Evolutionary conservation across 2,329 filamentous ascomycete genomes (phyloP).

Genomic region (Talaromyces sp.): DNA sequence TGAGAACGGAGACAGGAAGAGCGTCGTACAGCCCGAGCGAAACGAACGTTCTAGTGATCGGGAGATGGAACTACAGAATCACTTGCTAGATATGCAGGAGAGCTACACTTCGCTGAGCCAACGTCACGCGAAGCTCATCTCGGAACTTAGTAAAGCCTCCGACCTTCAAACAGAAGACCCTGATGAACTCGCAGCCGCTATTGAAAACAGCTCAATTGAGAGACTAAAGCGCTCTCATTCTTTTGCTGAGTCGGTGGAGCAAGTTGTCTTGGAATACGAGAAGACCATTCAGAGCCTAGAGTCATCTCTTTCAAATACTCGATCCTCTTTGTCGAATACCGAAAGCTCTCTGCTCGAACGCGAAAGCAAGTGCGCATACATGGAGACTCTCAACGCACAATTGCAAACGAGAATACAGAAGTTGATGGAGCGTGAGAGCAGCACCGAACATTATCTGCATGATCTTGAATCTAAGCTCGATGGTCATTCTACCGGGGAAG

Average conservation of each 20-base stretch:
- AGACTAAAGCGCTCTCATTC: slow-evolving; percentile 91
- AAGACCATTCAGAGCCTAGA: slow-evolving; percentile 96
- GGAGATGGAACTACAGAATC: slow-evolving; percentile 87
- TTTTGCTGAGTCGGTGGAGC: slow-evolving; percentile 92
- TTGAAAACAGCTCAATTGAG: slow-evolving; percentile 76
- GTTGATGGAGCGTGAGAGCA: slow-evolving; percentile 82
- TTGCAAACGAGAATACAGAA: slow-evolving; percentile 89
- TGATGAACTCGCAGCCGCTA: slow-evolving; percentile 52
- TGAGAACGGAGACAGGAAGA: slow-evolving; percentile 62
- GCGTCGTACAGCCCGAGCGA: slow-evolving; percentile 63
- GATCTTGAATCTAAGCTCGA: slow-evolving; percentile 89
- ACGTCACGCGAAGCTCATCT: slow-evolving; percentile 91
- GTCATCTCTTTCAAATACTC: slow-evolving; percentile 83
- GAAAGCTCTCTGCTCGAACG: slow-evolving; percentile 87
- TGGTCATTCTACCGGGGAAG: slow-evolving; percentile 84
- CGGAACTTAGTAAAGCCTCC: slow-evolving; percentile 83
- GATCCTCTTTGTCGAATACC: slow-evolving; percentile 74
- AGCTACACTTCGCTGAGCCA: slow-evolving; percentile 89
- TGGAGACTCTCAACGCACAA: slow-evolving; percentile 88
- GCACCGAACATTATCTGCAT: slow-evolving; percentile 87
- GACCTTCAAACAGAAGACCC: slow-evolving; percentile 52
- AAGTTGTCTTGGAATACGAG: slow-evolving; percentile 95
- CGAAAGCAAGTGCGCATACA: slow-evolving; percentile 88
- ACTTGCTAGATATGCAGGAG: slow-evolving; percentile 87
- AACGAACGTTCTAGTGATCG: slow-evolving; percentile 76